Evolutionary conservation across 345 rosid genomes (phyloP).

Genomic region (Hibiscus mutabilis): DNA sequence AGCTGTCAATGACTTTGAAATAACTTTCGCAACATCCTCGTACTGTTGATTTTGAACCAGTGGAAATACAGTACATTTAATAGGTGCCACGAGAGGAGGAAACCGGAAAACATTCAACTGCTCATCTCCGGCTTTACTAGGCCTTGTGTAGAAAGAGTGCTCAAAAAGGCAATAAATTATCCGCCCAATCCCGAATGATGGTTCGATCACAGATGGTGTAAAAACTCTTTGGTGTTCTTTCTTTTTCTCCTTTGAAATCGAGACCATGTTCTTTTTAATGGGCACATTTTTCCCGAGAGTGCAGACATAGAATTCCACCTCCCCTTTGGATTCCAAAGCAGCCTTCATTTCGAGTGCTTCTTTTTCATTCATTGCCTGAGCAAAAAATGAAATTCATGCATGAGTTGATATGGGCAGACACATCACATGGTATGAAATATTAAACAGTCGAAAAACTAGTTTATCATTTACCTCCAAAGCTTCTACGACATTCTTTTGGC

Average conservation of each 20-base stretch:
- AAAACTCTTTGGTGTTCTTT: constrained; percentile 84
- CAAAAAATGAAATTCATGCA: not conserved
- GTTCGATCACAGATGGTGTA: constrained; percentile 91
- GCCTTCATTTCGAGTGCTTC: constrained; percentile 91
- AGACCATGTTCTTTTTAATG: constrained; percentile 73
- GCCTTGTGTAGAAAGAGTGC: constrained; percentile 80
- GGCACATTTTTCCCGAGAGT: constrained; percentile 53
- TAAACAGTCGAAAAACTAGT: not conserved
- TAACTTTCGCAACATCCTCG: constrained; percentile 70
- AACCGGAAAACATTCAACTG: constrained; percentile 79
- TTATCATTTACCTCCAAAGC: constrained; percentile 57
- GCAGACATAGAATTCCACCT: constrained; percentile 72
- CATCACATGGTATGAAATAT: not conserved
- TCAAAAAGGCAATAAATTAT: constrained; percentile 86
- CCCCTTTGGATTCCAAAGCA: constrained; percentile 70
- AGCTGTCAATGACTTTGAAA: constrained; percentile 63
- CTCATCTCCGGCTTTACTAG: constrained; percentile 88
- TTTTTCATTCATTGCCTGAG: constrained; percentile 76
- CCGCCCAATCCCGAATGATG: constrained; percentile 92
- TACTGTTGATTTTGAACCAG: constrained; percentile 75
- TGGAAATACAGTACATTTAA: constrained; percentile 92
- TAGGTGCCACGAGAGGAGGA: constrained; percentile 87
- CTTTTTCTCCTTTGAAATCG: constrained; percentile 87
- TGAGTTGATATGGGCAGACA: not conserved
- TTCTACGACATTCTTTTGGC: constrained; percentile 73